Conservation (phyloP, 441 rosid genomes). For the Theobroma grandiflorum region DNA sequence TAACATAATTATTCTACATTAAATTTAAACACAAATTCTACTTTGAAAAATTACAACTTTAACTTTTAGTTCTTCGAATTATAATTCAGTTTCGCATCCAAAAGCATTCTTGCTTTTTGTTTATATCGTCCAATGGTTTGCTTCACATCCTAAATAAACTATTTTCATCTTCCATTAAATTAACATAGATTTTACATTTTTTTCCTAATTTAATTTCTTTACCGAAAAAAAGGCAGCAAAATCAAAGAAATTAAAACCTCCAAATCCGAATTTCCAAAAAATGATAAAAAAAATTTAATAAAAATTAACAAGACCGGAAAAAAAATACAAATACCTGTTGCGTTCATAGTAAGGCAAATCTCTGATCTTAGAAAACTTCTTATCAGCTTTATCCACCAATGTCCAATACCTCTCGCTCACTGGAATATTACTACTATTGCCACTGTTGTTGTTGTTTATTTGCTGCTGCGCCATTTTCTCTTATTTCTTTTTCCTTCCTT, state of each 20-base stretch:
- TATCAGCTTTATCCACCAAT: slow-evolving; percentile 93
- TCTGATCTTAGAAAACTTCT: slow-evolving; percentile 96
- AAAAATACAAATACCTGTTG: slow-evolving; percentile 59
- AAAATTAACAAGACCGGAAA: neutral
- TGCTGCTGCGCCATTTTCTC: slow-evolving; percentile 41
- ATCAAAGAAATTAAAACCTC: neutral
- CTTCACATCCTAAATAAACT: neutral
- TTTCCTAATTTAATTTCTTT: neutral
- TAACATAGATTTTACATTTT: neutral
- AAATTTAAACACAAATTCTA: neutral
- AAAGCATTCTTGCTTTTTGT: neutral
- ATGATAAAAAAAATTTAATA: neutral
- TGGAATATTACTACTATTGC: slow-evolving; percentile 51
- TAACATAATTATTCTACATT: neutral
- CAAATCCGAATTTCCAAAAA: neutral
- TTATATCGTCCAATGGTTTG: neutral
- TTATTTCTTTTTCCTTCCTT: neutral
- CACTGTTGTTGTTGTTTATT: slow-evolving; percentile 41
- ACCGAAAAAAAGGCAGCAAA: neutral
- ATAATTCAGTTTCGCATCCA: neutral
- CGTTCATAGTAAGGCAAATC: slow-evolving; percentile 96
- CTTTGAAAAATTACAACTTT: neutral
- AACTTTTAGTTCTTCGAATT: neutral
- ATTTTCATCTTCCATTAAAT: neutral
- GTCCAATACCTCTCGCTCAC: slow-evolving; percentile 94